Base-by-base conservation (phyloP, 805 yeast genomes). In the Jamesozyma piceae region DNA sequence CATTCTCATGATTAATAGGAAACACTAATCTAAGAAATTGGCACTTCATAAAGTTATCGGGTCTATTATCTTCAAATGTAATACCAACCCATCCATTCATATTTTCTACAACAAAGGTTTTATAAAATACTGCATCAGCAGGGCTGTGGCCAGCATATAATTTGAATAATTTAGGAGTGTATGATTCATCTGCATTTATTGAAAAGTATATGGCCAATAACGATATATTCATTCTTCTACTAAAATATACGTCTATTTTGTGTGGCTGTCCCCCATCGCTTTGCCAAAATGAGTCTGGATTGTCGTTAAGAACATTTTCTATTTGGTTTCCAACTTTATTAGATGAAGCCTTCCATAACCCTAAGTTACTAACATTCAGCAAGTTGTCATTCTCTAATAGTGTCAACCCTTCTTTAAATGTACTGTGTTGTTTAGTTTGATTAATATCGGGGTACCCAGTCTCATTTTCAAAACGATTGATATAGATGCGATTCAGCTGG, bases 221-320 rank as follows among this genome's bases (percentile, higher is more conserved):
- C 39, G 80, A 77, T 2, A 92, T 64, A 18, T 77, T 69, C 3
- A 88, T 94, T 39, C 77, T 71, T 54, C 83, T 88, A 26, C 88
- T 71, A 60, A 92, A 92, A 54, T 78, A 88, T 2, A 87, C 74
- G 37, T 83, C 83, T 5, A 92, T 67, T 22, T 66, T 69, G 63
- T 92, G 99, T 0, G 97, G 98, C 52, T 82, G 86, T 11, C 74
- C 71, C 0, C 97, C 98, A 57, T 92, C 98, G 36, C 94, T 82
- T 62, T 92, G 98, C 99, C 99, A 92, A 59, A 71, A 90, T 1
- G 78, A 65, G 24, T 72, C 69, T 0, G 90, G 83, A 3, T 78
- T 71, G 51, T 82, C 88, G 40, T 84, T 85, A 26, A 92, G 66
- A 5, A 90, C 67, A 52, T 80, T 80, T n/a, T 65, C 65, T 18